Evolutionary conservation across 768 basidiomycete genomes (phyloP), one percentile per base, ranked within the genome.

Genomic region (Trametes maxima): DNA sequence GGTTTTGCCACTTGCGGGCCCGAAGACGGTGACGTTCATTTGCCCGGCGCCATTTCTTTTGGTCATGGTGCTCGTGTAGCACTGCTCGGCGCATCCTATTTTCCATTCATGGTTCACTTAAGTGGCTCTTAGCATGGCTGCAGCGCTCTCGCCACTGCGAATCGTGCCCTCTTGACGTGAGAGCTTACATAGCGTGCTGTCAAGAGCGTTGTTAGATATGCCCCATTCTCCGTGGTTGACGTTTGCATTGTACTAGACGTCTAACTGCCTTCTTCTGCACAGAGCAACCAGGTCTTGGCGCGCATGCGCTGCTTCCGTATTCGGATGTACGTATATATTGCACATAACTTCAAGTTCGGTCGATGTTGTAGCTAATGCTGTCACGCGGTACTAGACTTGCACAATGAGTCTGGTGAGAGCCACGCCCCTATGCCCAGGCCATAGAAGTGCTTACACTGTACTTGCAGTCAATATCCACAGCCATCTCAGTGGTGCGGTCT

Each of bases 381-480:
- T 12, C 22, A 25, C 22, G 43, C 37, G 17, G 22, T 61, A 44
- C 54, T 65, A 91, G 90, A 89, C 74, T 66, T 89, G 59, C 90
- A 92, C 72, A 92, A 92, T 66, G 90, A 91, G 75, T 89, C 88
- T 59, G 80, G 90, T 87, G 65, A 58, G 74, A 14, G 36, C 36
- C 13, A 4, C 5, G 68, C 54, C 11, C 16, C 24, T n/a, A 46
- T 13, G 59, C 48, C 56, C 49, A 55, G 55, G 5, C 45, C 6
- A 19, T 22, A 58, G 25, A 65, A 51, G 52, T 37, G 67, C 61
- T 51, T 60, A 62, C 67, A 36, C 46, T 47, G 54, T 42, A 12
- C 53, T 52, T 35, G 54, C 68, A 91, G 92, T 95, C 57, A 95
- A 95, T 74, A 92, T 95, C 47, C 89, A 93, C 73, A 89, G 82